These are phyloP conservation scores for Malus asiatica DNA, from an alignment of 306 rosid species.

Conservation along the genomic window DNA sequence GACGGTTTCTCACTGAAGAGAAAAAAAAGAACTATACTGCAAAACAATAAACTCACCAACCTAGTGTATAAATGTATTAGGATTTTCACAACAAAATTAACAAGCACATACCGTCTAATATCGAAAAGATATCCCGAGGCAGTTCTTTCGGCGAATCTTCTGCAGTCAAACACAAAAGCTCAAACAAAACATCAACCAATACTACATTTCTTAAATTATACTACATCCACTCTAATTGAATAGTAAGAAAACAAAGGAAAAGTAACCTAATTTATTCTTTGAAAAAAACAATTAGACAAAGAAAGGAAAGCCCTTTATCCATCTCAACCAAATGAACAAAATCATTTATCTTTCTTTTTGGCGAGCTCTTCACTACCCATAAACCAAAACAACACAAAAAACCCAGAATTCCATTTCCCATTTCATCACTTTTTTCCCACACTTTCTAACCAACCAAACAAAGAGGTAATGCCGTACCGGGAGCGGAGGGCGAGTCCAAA, in stretches of 20 bases:
- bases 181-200: not conserved
- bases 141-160: conserved; percentile 28
- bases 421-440: not conserved
- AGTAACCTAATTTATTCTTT: not conserved
- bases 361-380: not conserved
- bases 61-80: not conserved
- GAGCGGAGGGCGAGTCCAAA: conserved; percentile 21
- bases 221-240: not conserved
- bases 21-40: not conserved
- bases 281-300: not conserved
- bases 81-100: conserved; percentile 13
- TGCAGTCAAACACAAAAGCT: conserved; percentile 26
- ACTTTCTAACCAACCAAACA: conserved; percentile 12
- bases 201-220: not conserved
- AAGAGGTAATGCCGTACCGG: conserved; percentile 32
- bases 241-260: not conserved
- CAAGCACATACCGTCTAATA: conserved; percentile 46
- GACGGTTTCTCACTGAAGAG: not conserved
- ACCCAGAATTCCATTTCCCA: not conserved
- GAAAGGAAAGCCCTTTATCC: not conserved
- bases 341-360: not conserved
- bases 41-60: not conserved
- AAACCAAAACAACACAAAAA: not conserved
- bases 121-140: conserved; percentile 28
- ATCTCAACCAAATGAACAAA: conserved; percentile 2